Evolutionary conservation across 306 rosid genomes (phyloP).

Genomic region (Vigna trinervia): DNA sequence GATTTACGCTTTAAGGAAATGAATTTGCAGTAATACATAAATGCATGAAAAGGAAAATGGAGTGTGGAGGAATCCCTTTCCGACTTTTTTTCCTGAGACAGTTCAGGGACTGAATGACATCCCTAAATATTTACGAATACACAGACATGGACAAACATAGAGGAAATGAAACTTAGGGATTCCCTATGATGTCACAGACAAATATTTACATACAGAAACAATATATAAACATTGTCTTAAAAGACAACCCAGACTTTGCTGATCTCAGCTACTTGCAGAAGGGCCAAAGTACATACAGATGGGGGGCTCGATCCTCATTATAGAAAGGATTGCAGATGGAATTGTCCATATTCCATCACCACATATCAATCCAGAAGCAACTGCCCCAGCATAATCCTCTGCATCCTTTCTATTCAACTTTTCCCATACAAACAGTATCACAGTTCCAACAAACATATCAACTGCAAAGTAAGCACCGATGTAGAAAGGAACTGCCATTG

Average conservation of each 20-base stretch:
- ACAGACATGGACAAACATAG: slow-evolving; percentile 17
- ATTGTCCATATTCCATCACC: slow-evolving; percentile 99
- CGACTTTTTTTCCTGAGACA: not conserved
- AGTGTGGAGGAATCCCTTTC: not conserved
- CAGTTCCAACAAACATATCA: slow-evolving; percentile 89
- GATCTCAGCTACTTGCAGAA: slow-evolving; percentile 57
- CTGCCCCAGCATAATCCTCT: slow-evolving; percentile 90
- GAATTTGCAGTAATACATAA: not conserved
- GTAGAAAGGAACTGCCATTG: slow-evolving; percentile 94
- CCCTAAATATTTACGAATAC: slow-evolving; percentile 22
- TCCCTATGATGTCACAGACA: slow-evolving; percentile 14
- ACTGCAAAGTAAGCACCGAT: slow-evolving; percentile 94
- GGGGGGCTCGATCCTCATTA: slow-evolving; percentile 83
- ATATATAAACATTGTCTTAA: slow-evolving; percentile 20
- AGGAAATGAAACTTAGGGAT: slow-evolving; percentile 18
- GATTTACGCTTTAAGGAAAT: not conserved
- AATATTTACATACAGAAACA: slow-evolving; percentile 50
- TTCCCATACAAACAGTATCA: slow-evolving; percentile 85
- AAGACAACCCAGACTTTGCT: not conserved
- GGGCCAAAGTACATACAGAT: slow-evolving; percentile 96
- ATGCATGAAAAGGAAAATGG: not conserved
- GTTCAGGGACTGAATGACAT: slow-evolving; percentile 6
- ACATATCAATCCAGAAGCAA: slow-evolving; percentile 93
- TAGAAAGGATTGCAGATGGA: slow-evolving; percentile 90
- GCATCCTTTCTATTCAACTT: slow-evolving; percentile 70